Conservation (phyloP, 805 yeast species). For the Cyberlindnera bimundalis region DNA sequence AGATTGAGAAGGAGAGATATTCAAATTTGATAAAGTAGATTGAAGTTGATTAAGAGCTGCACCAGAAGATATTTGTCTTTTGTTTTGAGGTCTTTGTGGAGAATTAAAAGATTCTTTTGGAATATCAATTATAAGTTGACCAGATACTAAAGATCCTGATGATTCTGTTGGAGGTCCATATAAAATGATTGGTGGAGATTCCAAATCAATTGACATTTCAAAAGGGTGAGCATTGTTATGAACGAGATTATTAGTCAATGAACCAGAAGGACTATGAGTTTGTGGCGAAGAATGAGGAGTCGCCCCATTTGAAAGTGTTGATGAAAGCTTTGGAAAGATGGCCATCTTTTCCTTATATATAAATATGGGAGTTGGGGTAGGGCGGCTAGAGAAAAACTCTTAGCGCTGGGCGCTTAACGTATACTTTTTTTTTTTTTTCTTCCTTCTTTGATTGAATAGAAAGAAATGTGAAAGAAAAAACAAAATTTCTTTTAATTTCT, state of each 20-base stretch:
- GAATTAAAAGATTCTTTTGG: conserved; percentile 27
- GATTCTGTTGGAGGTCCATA: conserved; percentile 78
- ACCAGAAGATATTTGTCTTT: conserved; percentile 15
- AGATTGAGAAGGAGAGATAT: conserved; percentile 26
- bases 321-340: conserved; percentile 24
- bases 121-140: conserved; percentile 62
- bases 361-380: no score
- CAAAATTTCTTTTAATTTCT: no score
- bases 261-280: not conserved
- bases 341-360: no score
- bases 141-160: conserved; percentile 83
- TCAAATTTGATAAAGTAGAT: conserved; percentile 25
- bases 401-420: no score
- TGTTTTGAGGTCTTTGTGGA: conserved; percentile 22
- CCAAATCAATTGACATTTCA: conserved; percentile 59
- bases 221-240: conserved; percentile 34
- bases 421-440: no score
- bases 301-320: conserved; percentile 20
- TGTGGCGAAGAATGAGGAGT: no score
- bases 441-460: no score
- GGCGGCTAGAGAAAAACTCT: no score
- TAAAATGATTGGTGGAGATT: conserved; percentile 86
- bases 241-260: conserved; percentile 19
- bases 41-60: conserved; percentile 18
- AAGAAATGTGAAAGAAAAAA: no score